Percentiles rank a stretch among this genome's conserved stretches.
phyloP scores from a whole-genome alignment of 148 eudicot species.

The Drosera capensis region DNA sequence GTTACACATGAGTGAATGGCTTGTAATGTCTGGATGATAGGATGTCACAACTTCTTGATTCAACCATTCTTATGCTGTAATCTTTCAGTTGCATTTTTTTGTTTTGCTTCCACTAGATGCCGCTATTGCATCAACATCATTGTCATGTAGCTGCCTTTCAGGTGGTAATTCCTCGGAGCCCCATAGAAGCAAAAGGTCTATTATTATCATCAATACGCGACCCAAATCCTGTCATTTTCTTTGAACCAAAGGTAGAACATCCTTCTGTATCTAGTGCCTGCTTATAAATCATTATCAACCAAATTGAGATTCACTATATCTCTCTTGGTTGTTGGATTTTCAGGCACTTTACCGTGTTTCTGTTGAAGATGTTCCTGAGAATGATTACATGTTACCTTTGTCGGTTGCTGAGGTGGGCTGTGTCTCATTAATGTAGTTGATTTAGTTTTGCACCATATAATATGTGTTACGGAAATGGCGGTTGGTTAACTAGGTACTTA shows the following conservation, averaged over 20 bases:
- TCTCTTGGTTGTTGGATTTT: constrained; percentile 10
- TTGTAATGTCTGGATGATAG: too few relatives aligned
- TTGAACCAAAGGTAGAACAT: constrained; percentile 79
- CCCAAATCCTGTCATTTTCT: constrained; percentile 89
- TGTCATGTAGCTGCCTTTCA: constrained; percentile 5
- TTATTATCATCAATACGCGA: constrained; percentile 78
- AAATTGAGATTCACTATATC: not conserved
- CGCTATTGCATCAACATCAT: not conserved
- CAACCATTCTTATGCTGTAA: too few relatives aligned
- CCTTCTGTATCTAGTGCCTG: not conserved
- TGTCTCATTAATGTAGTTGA: not conserved
- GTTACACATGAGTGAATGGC: too few relatives aligned
- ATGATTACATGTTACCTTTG: constrained; percentile 86
- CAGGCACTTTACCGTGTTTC: constrained; percentile 94
- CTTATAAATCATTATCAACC: constrained; percentile 2
- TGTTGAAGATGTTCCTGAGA: constrained; percentile 85
- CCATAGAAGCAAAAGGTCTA: constrained; percentile 87
- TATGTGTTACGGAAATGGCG: constrained; percentile 3
- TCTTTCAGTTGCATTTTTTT: too few relatives aligned
- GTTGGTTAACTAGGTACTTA: constrained; percentile 39
- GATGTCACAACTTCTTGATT: too few relatives aligned
- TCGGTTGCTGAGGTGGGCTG: constrained; percentile 77
- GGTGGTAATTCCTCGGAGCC: constrained; percentile 96
- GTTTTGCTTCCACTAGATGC: too few relatives aligned
- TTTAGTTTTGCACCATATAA: not conserved